Percentiles rank a stretch among this genome's conserved stretches.
Evolutionary conservation across 192 early-diverging fungal genomes (phyloP).

Genomic region (Rhizoclosmatium sp.): DNA sequence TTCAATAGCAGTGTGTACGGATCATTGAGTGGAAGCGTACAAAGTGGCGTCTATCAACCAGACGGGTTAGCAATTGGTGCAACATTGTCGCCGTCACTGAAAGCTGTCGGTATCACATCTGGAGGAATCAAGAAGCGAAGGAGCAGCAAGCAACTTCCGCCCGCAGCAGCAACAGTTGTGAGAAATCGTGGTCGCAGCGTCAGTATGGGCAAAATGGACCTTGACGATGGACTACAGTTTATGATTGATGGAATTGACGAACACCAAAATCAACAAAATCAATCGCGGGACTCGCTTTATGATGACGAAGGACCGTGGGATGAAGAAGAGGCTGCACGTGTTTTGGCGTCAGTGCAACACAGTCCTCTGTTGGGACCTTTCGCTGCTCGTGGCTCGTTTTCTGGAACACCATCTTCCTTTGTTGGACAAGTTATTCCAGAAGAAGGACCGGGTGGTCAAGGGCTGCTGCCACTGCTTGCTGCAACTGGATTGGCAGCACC

Average conservation of each 20-base stretch:
- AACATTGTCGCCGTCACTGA: conserved; percentile 1
- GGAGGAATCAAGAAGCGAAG: conserved; percentile 4
- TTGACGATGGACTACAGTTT: conserved; percentile 19
- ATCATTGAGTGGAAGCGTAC: background rate
- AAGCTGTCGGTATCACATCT: conserved; percentile 6
- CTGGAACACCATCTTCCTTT: no score
- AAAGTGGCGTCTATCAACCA: background rate
- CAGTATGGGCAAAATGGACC: background rate
- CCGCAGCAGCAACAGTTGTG: background rate
- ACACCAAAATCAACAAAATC: background rate
- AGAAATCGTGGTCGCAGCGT: conserved; percentile 6
- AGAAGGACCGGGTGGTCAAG: background rate
- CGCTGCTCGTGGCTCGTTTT: background rate
- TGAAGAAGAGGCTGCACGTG: conserved; percentile 34
- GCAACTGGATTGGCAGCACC: background rate
- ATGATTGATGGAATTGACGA: conserved; percentile 23
- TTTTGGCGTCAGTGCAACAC: conserved; percentile 23
- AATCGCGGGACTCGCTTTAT: background rate
- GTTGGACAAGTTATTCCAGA: no score
- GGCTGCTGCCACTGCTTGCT: conserved; percentile 6
- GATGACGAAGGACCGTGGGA: background rate
- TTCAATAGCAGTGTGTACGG: background rate
- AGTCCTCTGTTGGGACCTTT: background rate
- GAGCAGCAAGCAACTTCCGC: conserved; percentile 3
- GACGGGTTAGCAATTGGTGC: background rate